Evolutionary conservation across 2,329 filamentous ascomycete genomes (phyloP).

Genomic region (Fusarium nisikadoi): DNA sequence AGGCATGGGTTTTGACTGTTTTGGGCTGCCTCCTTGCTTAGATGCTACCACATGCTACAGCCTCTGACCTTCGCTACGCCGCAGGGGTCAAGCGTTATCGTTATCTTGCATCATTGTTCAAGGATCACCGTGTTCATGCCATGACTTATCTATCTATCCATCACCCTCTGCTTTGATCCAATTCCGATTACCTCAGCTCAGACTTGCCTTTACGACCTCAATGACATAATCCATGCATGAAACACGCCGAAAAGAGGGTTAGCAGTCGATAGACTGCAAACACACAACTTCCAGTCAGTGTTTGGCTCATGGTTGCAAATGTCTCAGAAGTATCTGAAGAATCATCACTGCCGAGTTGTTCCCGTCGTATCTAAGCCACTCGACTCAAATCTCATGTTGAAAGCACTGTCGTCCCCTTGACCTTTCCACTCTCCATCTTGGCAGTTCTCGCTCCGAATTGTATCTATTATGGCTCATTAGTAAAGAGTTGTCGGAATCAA

Average conservation of each 20-base stretch:
- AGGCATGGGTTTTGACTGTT: not conserved
- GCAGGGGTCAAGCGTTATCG: constrained; percentile 2
- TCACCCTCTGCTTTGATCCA: not conserved
- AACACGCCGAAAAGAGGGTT: constrained; percentile 54
- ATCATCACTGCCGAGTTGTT: constrained; percentile 69
- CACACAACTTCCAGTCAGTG: constrained; percentile 52
- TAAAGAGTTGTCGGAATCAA: not conserved
- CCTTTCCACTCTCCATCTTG: constrained; percentile 79
- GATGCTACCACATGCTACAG: constrained; percentile 31
- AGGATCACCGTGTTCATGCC: constrained; percentile 18
- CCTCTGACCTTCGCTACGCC: constrained; percentile 13
- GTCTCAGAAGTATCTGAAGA: constrained; percentile 80
- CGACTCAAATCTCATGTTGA: constrained; percentile 50
- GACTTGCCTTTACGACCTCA: constrained; percentile 74
- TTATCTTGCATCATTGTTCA: constrained; percentile 9
- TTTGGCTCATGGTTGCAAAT: constrained; percentile 42
- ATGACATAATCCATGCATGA: constrained; percentile 47
- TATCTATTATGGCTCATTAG: constrained; percentile 61
- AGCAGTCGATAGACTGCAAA: constrained; percentile 54
- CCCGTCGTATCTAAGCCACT: constrained; percentile 12
- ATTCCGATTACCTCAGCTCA: constrained; percentile 57
- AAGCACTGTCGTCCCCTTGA: constrained; percentile 74
- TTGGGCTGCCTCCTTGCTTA: constrained; percentile 17
- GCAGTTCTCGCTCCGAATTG: constrained; percentile 86
- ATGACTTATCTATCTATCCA: constrained; percentile 16